Evolutionary conservation across 2,329 filamentous ascomycete species (phyloP).

Genomic region (Pochonia chlamydosporia): DNA sequence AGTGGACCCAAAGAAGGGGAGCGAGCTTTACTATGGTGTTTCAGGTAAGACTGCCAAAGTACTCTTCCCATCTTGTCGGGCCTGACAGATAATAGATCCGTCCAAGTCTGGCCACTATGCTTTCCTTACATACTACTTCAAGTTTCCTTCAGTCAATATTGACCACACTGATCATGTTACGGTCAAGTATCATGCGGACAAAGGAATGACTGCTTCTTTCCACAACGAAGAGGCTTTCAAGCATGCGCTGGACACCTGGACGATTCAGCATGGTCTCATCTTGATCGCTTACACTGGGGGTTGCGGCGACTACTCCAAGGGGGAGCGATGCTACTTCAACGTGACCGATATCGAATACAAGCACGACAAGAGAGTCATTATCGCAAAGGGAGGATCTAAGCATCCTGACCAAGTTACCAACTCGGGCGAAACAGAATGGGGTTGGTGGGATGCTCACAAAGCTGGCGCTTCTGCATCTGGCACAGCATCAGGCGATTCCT

Average conservation of each 20-base stretch:
- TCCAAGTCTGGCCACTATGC: slow-evolving; percentile 18
- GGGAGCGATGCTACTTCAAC: slow-evolving; percentile 24
- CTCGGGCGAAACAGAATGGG: slow-evolving; percentile 19
- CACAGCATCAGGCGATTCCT: neutral
- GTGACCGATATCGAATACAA: slow-evolving; percentile 14
- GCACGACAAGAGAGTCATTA: slow-evolving; percentile 8
- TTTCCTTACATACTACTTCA: slow-evolving; percentile 21
- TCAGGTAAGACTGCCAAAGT: slow-evolving; percentile 5
- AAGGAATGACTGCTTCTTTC: slow-evolving; percentile 13
- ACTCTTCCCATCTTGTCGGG: neutral
- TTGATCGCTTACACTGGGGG: slow-evolving; percentile 19
- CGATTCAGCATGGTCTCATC: slow-evolving; percentile 13
- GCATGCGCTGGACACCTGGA: slow-evolving; percentile 17
- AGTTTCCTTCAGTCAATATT: slow-evolving; percentile 21
- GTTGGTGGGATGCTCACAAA: slow-evolving; percentile 15
- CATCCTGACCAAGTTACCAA: slow-evolving; percentile 17
- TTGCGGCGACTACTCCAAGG: slow-evolving; percentile 19
- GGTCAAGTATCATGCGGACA: slow-evolving; percentile 4
- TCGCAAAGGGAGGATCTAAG: slow-evolving; percentile 14
- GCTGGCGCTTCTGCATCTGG: neutral
- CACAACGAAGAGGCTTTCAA: slow-evolving; percentile 15
- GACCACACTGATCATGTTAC: slow-evolving; percentile 19
- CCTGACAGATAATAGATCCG: slow-evolving; percentile 11
- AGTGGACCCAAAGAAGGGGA: slow-evolving; percentile 13
- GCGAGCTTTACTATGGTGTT: slow-evolving; percentile 19